Percentiles rank a stretch among this genome's conserved stretches.
Evolutionary conservation across 169 alveolate species (phyloP).

Genomic region (Cyclospora cayetanensis): DNA sequence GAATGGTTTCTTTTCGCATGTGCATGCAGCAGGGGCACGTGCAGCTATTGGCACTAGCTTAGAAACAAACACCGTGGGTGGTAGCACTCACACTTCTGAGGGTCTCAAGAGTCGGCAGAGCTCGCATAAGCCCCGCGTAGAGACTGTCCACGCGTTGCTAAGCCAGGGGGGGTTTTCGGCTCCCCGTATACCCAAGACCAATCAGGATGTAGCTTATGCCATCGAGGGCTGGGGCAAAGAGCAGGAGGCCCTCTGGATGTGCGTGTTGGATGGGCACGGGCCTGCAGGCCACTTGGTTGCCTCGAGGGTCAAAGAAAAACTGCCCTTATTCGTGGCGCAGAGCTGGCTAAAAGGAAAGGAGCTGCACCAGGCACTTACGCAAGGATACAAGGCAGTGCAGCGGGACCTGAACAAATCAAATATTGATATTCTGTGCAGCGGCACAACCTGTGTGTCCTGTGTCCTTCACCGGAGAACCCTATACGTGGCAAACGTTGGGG

Average conservation of each 20-base stretch:
- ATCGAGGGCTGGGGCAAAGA: not conserved
- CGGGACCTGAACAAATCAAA: not conserved
- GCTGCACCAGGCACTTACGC: constrained; percentile 3
- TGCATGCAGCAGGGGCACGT: not conserved
- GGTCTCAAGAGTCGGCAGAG: not conserved
- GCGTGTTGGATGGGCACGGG: constrained; percentile 64
- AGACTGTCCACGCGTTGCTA: not conserved
- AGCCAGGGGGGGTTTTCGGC: constrained; percentile 43
- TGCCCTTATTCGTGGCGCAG: constrained; percentile 3
- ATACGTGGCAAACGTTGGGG: constrained; percentile 65
- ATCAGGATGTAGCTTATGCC: constrained; percentile 34
- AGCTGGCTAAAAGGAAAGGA: not conserved
- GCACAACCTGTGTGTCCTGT: constrained; percentile 47
- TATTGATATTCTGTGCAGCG: constrained; percentile 47
- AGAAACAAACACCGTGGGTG: not conserved
- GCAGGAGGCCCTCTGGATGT: not conserved
- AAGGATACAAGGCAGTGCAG: not conserved
- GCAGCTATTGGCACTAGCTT: not conserved
- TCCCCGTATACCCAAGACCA: constrained; percentile 3
- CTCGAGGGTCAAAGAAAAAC: not conserved
- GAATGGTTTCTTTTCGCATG: not conserved
- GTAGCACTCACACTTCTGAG: not conserved
- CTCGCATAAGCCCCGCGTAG: not conserved
- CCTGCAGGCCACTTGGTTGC: constrained; percentile 39
- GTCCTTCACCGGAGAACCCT: constrained; percentile 17